Conservation (phyloP, 2,329 filamentous ascomycete species). For the Penicillium sp. region DNA sequence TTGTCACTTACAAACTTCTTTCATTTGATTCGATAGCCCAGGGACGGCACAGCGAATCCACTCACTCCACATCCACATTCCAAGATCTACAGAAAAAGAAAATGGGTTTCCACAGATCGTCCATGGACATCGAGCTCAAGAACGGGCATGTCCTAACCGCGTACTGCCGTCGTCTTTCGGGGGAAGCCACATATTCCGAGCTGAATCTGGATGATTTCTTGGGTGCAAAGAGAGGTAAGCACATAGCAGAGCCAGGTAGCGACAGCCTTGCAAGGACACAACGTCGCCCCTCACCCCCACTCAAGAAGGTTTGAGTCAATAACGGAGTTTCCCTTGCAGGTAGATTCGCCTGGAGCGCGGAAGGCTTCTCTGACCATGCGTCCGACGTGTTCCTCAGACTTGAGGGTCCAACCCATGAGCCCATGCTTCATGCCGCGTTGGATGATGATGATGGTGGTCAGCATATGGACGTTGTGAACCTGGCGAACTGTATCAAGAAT, state of each 20-base stretch:
- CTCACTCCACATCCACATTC: background rate
- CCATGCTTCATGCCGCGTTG: slow-evolving; percentile 17
- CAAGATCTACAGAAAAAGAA: background rate
- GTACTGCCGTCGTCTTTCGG: slow-evolving; percentile 17
- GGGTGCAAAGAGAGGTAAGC: slow-evolving; percentile 19
- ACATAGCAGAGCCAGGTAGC: background rate
- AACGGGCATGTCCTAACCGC: slow-evolving; percentile 21
- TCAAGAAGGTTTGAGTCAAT: background rate
- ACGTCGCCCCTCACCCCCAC: background rate
- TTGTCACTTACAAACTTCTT: background rate
- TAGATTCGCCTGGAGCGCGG: slow-evolving; percentile 18
- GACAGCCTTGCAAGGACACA: background rate
- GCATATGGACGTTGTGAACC: slow-evolving; percentile 13
- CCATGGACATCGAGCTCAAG: slow-evolving; percentile 19
- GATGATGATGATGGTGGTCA: slow-evolving; percentile 11
- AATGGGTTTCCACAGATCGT: slow-evolving; percentile 25
- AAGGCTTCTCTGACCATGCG: slow-evolving; percentile 12
- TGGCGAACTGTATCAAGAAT: slow-evolving; percentile 24
- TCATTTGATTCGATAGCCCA: background rate
- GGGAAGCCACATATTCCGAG: slow-evolving; percentile 21
- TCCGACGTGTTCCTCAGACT: slow-evolving; percentile 13
- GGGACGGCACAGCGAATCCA: background rate
- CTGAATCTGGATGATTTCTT: slow-evolving; percentile 20
- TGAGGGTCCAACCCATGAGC: slow-evolving; percentile 16
- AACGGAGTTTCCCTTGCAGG: slow-evolving; percentile 4